Evolutionary conservation across 1,139 yeast species (phyloP), one percentile per base, ranked within the genome.

Genomic region (Geotrichum bryndzae): DNA sequence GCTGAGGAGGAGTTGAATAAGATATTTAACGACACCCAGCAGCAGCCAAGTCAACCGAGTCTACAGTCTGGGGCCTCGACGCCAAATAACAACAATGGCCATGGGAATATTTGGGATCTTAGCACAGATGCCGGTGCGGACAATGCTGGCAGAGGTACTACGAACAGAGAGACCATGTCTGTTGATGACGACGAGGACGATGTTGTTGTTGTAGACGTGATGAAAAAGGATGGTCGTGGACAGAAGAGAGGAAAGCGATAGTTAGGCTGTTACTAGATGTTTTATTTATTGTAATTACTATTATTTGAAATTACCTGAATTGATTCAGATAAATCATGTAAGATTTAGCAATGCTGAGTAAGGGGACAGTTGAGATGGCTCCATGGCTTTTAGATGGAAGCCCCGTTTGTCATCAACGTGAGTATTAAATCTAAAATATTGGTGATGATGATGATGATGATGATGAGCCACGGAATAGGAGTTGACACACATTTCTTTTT

Each of bases 171-270:
- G 54, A 54, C 3, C 33, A 31, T 35, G 46, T 7, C 46, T 50
- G 58, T 2, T 18, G 57, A 25, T 11, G 59, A 41, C 10, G 62
- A 57, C n/a, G 61, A 61, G 22, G 63, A 59, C 33, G 64, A 59
- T 25, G 61, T 59, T 45, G 63, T 56, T 6, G 64, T 50, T n/a
- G 62, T 60, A 2, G 62, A 56, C 33, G 61, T 31, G 64, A 65
- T 29, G 61, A 50, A 23, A 61, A 57, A 55, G 62, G 53, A 31
- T 23, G 38, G 53, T 51, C 57, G 46, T 15, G 50, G 46, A 33
- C 48, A 27, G 46, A 31, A n/a, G 25, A 15, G 57, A 38, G 25
- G 55, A 31, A 29, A 50, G n/a, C 53, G 53, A 15, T 50, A 27
- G 33, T 10, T 15, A 23, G 11, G 29, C 22, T 10, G 6, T 10